Evolutionary conservation across 441 rosid genomes (phyloP).

Genomic region (Populus trichocarpa): DNA sequence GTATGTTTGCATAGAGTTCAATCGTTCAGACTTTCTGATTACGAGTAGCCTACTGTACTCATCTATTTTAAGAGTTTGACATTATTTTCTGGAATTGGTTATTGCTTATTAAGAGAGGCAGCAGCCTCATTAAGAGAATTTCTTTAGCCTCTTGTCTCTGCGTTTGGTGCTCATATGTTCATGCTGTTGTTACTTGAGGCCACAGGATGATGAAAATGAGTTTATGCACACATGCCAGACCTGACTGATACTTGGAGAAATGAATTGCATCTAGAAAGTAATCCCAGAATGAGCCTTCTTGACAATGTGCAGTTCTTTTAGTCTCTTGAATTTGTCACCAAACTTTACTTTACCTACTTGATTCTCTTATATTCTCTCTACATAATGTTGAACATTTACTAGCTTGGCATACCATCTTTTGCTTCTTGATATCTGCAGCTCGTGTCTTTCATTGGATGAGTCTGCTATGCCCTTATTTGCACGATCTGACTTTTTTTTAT

Average conservation of each 20-base stretch:
- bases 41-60: not conserved
- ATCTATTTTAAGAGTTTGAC: not conserved
- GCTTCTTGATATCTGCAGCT: not conserved
- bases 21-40: not conserved
- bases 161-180: not conserved
- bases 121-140: not conserved
- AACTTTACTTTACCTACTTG: not conserved
- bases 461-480: not conserved
- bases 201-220: not conserved
- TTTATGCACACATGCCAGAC: not conserved
- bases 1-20: not conserved
- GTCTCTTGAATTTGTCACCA: not conserved
- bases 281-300: not conserved
- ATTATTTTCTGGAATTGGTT: not conserved
- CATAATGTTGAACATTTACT: not conserved
- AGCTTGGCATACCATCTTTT: not conserved
- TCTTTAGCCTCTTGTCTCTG: not conserved
- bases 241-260: not conserved
- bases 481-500: not conserved
- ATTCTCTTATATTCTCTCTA: not conserved
- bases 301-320: not conserved
- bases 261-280: not conserved
- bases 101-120: not conserved
- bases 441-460: not conserved
- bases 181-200: not conserved